Base-by-base conservation (phyloP, 2,329 filamentous ascomycete species). In the Aspergillus sp. region DNA sequence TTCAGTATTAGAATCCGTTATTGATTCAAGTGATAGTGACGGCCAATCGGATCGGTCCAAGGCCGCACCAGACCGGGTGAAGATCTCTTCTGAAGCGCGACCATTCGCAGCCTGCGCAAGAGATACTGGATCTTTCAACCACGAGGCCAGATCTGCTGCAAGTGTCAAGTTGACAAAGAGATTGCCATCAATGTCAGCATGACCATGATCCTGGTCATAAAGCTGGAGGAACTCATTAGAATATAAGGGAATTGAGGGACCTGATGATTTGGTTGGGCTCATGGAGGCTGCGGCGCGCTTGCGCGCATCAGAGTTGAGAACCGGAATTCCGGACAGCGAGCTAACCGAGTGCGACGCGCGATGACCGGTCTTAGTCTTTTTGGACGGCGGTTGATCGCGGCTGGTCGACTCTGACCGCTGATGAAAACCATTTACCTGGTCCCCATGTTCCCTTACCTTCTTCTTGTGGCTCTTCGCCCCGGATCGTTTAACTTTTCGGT, bases 381-480 rank as follows among this genome's bases (percentile, higher is more conserved):
- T 97, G 40, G 86, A 73, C 2, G 89, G 84, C 44, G 86, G 86
- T 51, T 70, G 71, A 47, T 75, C 73, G n/a, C 73, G 76, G 55
- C 75, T 71, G 31, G 75, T 73, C 33, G 82, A 82, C 52, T 90
- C 87, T 57, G 82, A 79, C 60, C 84, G 82, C 56, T 83, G 79
- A 43, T 80, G 78, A 51, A 85, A 86, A 51, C 89, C 89, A 49
- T 70, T 71, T 44, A 66, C 59, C 46, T 72, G 68, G 31, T 70
- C 62, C 31, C 56, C 59, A 33, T 55, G 62, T 27, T 92, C 90
- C 71, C 92, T 96, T 39, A 84, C 75, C 75, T 93, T 96, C 80
- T 96, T 97, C 80, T 93, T 96, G 70, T 92, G 89, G 71, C 84
- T 89, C 73, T 96, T 96, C 12, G 90, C 81, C 6, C 88, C 83